These are phyloP conservation scores for Xylaria sp. DNA, from an alignment of 2,329 filamentous ascomycete genomes.

Conservation along the genomic window DNA sequence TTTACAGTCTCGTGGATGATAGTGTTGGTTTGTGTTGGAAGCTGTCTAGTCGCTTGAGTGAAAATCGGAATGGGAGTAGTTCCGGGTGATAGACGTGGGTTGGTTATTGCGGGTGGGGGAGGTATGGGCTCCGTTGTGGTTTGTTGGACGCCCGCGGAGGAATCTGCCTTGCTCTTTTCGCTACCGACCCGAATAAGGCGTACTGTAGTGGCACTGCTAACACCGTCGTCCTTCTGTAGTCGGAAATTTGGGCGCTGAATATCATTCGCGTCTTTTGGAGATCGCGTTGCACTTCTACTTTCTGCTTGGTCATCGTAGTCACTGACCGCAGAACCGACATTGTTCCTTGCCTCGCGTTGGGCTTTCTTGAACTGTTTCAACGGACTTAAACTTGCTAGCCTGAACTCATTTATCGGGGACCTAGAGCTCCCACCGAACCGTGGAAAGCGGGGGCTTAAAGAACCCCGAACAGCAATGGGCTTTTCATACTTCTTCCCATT, in stretches of 20 bases:
- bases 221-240: conserved; percentile 45
- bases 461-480: conserved; percentile 44
- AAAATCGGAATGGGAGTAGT: conserved; percentile 7
- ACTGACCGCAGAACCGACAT: conserved; percentile 44
- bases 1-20: conserved; percentile 28
- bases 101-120: conserved; percentile 15
- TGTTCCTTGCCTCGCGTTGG: conserved; percentile 33
- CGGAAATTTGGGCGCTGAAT: conserved; percentile 43
- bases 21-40: not conserved
- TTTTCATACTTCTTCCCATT: conserved; percentile 40
- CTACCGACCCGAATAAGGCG: conserved; percentile 49
- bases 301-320: conserved; percentile 35
- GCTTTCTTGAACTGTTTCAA: conserved; percentile 41
- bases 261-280: conserved; percentile 30
- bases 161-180: conserved; percentile 36
- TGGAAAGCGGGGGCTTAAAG: conserved; percentile 44
- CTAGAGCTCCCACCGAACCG: conserved; percentile 42
- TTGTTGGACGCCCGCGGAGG: not conserved
- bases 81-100: conserved; percentile 20
- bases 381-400: conserved; percentile 46
- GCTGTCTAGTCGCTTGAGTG: conserved; percentile 9
- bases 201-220: conserved; percentile 46
- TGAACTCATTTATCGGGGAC: conserved; percentile 46
- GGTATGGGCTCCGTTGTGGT: conserved; percentile 15
- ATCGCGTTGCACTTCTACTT: not conserved